A percentile compares a stretch with the other conserved stretches of the same genome.
phyloP scores from a whole-genome alignment of 768 basidiomycete genomes.

The Auricularia sp. region DNA sequence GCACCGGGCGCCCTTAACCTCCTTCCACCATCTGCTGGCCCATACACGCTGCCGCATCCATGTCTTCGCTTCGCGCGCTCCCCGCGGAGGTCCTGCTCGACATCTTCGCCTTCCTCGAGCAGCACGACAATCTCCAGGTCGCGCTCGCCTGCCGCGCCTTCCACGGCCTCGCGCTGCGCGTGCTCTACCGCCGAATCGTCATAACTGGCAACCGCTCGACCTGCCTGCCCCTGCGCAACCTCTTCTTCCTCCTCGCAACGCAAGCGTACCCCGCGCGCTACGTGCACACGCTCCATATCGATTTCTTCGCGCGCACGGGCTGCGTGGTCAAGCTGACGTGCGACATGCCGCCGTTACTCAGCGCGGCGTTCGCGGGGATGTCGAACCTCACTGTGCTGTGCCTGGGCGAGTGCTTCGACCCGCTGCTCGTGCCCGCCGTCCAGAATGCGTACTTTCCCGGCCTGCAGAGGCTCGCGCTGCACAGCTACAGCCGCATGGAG shows the following conservation, averaged over 20 bases:
- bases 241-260: background rate
- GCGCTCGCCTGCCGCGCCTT: background rate
- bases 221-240: background rate
- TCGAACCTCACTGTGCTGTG: background rate
- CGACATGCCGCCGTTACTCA: background rate
- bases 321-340: background rate
- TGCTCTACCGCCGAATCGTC: background rate
- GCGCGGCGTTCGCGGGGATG: background rate
- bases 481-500: background rate
- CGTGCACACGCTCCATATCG: background rate
- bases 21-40: no score
- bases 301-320: background rate
- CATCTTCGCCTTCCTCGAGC: background rate
- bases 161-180: background rate
- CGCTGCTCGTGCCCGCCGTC: background rate
- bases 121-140: background rate
- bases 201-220: background rate
- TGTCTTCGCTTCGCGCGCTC: background rate
- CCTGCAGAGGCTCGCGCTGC: background rate
- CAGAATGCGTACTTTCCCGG: background rate
- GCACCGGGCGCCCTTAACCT: no score
- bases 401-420: background rate
- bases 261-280: background rate
- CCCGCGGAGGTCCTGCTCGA: background rate
- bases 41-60: background rate